A percentile compares a stretch with the other conserved stretches of the same genome.
These are phyloP conservation scores for Colletotrichum chrysophilum DNA, from an alignment of 2,329 filamentous ascomycete species.

Conservation along the genomic window DNA sequence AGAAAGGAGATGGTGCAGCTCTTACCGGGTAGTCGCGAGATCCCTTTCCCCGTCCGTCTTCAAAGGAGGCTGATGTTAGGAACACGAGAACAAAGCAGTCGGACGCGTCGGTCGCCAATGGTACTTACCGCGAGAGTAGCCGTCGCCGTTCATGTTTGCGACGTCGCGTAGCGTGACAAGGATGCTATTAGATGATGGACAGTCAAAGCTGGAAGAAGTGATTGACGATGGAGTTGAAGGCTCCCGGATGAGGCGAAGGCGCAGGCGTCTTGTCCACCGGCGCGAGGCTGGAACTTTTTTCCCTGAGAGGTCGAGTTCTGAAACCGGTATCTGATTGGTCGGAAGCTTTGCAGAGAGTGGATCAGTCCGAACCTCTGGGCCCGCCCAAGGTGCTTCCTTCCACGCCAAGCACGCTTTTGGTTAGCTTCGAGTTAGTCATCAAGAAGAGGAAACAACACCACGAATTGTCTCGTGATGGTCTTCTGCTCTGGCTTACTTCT, in stretches of 20 bases:
- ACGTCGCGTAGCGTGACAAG: slow-evolving; percentile 2
- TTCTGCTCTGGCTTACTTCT: not conserved
- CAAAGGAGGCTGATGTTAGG: slow-evolving; percentile 9
- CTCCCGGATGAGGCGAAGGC: slow-evolving; percentile 12
- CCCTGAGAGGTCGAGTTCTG: slow-evolving; percentile 15
- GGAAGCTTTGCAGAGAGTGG: not conserved
- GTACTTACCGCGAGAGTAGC: slow-evolving; percentile 23
- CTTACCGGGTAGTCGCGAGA: slow-evolving; percentile 24
- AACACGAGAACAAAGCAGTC: not conserved
- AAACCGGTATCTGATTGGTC: slow-evolving; percentile 4
- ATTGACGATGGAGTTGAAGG: slow-evolving; percentile 11
- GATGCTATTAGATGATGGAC: slow-evolving; percentile 8
- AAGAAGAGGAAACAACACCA: not conserved
- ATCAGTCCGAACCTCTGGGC: not conserved
- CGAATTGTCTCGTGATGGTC: not conserved
- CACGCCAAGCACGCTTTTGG: not conserved
- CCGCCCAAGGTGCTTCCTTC: not conserved
- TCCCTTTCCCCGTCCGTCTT: slow-evolving; percentile 22
- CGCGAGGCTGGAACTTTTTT: slow-evolving; percentile 25
- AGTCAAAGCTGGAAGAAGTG: not conserved
- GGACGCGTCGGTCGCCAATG: not conserved
- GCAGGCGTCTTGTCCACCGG: not conserved
- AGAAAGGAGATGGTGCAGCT: not conserved
- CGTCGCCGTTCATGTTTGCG: slow-evolving; percentile 24
- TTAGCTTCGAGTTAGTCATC: not conserved